Base-by-base conservation (phyloP, 768 basidiomycete genomes). In the Chalciporus pseudorubinellus region DNA sequence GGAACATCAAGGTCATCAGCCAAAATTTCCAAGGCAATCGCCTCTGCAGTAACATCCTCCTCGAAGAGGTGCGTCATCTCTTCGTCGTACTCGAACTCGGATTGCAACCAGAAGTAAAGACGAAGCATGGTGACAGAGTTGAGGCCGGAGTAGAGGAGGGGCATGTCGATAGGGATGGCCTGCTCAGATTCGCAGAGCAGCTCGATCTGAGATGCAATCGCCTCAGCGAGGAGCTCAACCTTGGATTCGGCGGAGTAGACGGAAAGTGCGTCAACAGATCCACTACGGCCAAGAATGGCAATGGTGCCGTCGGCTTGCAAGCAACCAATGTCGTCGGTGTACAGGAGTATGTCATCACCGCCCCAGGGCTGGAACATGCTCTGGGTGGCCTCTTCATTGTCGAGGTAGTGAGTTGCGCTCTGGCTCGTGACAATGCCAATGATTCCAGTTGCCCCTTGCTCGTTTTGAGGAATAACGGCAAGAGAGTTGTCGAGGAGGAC, bases 81-180 rank as follows among this genome's bases (percentile, higher is more conserved):
- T 39, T 60, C 65, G 36, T 52, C 44, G 47, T 68, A 70, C 47
- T 70, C 69, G 19, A 64, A 60, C 36, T 65, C 63, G 14, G 67
- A 69, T 58, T 62, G 69, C 48, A 70, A 58, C 69, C 69, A 68
- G 50, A 62, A 59, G 51, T 65, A 58, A n/a, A 72, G 53, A 24
- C 59, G 57, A 14, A 65, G 58, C 51, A 68, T 66, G 12, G 61
- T 65, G 49, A 60, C 60, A 20, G 67, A 61, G 39, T 59, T 64
- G 38, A 72, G 64, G 21, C 68, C 68, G 2, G 65, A 60, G 53
- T 66, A 63, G 39, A 66, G 46, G 40, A 73, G 64, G 22, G 72
- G 68, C 7, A 61, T 51, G 51, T 70, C 67, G 39, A 60, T 59
- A 31, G 62, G 52, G 38, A 72, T 50, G 41, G 65, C 61, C 13